phyloP scores from a whole-genome alignment of 169 alveolate genomes.

The Plasmodium coatneyi region DNA sequence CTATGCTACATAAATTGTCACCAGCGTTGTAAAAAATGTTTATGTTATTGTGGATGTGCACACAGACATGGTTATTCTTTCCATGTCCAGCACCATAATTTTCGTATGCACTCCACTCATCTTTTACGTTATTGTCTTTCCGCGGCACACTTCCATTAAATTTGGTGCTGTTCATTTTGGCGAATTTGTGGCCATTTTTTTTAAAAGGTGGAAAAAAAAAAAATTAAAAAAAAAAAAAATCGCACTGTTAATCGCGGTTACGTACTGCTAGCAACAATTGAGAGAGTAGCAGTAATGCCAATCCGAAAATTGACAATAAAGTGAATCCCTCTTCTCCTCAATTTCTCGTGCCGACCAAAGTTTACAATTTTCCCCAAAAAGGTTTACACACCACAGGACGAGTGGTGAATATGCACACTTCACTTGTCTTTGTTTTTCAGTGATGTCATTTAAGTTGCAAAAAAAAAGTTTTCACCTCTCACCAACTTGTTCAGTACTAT shows the following conservation, averaged over 20 bases:
- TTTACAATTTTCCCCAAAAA: background rate
- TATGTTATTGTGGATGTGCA: constrained; percentile 35
- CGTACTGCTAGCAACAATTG: background rate
- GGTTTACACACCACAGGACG: background rate
- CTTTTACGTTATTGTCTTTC: constrained; percentile 13
- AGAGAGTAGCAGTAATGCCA: background rate
- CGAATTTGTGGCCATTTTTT: constrained; percentile 21
- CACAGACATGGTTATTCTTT: constrained; percentile 10
- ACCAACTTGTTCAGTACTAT: background rate
- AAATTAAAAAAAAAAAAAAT: background rate
- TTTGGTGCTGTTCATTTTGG: constrained; percentile 48
- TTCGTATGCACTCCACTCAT: constrained; percentile 3
- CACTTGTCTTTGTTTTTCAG: constrained; percentile 18
- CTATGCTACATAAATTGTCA: background rate
- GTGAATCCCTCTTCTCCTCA: constrained; percentile 4
- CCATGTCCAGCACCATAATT: background rate
- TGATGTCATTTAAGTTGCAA: background rate
- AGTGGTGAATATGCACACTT: background rate
- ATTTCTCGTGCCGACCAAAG: background rate
- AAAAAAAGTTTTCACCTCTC: background rate
- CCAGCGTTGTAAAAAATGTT: background rate
- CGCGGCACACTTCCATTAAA: background rate
- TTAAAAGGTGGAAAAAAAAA: background rate
- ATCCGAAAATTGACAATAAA: background rate
- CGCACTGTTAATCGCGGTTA: background rate